Evolutionary conservation across 192 early-diverging fungal genomes (phyloP), one percentile per base, ranked within the genome.

Genomic region (Funneliformis mosseae): DNA sequence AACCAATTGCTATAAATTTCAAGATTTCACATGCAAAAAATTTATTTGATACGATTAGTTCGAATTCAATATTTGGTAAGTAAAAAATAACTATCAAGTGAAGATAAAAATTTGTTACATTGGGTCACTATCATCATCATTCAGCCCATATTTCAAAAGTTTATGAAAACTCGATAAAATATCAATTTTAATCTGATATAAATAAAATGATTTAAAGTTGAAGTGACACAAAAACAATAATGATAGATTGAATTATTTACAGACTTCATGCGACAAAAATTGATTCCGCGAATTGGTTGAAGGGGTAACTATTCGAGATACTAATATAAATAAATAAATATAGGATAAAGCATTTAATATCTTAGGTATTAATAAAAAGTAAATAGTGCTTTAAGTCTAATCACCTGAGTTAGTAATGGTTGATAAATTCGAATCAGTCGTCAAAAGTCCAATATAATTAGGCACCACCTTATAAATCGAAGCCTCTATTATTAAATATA

Each of bases 391-490:
- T 25, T 16, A 33, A 38, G 4, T 16, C 7, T 38, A 33, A 18
- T 67, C 25, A 67, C 64, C 64, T 28, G 64, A 42, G 43, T 21
- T 70, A 25, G 5, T 83, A 0, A 74, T 63, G n/a, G 82, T 88
- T 0, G 84, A 80, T 45, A 80, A 85, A 42, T 89, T 91, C n/a
- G 90, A 84, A 48, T 90, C 86, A 0, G 88, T 85, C 0, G 88
- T 81, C 45, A 93, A 80, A 59, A 92, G 64, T 16, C 87, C 89
- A 9, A 92, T 80, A 74, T 89, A 93, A 75, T 93, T 93, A 39
- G 88, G 88, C n/a, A 91, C 78, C 8, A 93, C 83, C 91, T 91
- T 74, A 8, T 27, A 39, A 45, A 48, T 38, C 21, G 10, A 25
- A 69, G 72, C 84, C 84, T 75, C 81, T 85, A 46, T 84, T 86